A percentile compares a stretch with the other conserved stretches of the same genome.
phyloP scores from a whole-genome alignment of 305 asterid species.

The Fraxinus baroniana region DNA sequence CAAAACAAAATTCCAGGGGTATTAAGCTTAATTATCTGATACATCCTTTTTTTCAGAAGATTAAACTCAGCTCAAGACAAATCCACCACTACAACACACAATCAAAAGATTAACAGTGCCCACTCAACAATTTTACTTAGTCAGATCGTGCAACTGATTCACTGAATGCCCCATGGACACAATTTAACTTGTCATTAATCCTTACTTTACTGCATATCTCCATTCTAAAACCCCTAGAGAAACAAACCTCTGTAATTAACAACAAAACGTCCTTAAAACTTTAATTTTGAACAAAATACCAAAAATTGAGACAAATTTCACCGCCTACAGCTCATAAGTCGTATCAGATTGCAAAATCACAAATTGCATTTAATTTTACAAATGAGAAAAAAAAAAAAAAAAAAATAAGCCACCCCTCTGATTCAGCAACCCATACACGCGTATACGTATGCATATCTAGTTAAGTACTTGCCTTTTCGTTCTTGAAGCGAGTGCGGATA shows the following conservation, averaged over 20 bases:
- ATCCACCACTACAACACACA: not conserved
- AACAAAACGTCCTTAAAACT: not conserved
- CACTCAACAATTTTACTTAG: not conserved
- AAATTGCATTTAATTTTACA: not conserved
- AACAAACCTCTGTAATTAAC: not conserved
- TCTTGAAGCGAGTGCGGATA: slow-evolving; percentile 90
- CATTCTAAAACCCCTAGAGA: not conserved
- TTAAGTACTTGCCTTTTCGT: slow-evolving; percentile 64
- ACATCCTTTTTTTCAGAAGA: not conserved
- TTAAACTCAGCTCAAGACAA: not conserved
- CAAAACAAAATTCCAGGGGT: not conserved
- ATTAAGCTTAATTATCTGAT: not conserved
- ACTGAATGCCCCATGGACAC: not conserved
- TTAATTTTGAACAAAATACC: not conserved
- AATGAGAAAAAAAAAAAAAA: not conserved
- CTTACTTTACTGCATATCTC: not conserved
- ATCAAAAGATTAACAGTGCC: not conserved
- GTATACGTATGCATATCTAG: not conserved
- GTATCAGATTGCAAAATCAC: not conserved
- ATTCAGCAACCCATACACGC: not conserved
- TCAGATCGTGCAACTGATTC: not conserved
- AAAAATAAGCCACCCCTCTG: not conserved
- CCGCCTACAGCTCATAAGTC: not conserved
- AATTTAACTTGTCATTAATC: not conserved
- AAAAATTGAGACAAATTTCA: not conserved